Evolutionary conservation across 1,284 basidiomycete species (phyloP).

Genomic region (Ceratobasidium sp.): DNA sequence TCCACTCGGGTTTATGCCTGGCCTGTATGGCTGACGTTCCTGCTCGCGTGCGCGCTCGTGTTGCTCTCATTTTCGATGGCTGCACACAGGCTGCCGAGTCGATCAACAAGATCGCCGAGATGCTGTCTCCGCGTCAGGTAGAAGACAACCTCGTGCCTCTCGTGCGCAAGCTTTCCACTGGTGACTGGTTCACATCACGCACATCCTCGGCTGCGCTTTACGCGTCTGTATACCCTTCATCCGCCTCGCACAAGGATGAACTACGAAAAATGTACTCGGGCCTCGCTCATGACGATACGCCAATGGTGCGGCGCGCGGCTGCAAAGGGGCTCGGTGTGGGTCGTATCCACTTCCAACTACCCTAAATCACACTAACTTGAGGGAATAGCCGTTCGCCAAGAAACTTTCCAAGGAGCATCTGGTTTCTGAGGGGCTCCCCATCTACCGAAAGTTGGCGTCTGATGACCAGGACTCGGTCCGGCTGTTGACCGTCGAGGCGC

Average conservation of each 20-base stretch:
- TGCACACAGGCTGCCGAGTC: conserved; percentile 87
- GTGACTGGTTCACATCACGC: conserved; percentile 99
- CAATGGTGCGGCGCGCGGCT: conserved; percentile 97
- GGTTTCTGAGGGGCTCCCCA: conserved; percentile 87
- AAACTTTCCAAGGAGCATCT: conserved; percentile 82
- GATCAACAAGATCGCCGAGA: conserved; percentile 88
- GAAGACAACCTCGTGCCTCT: conserved; percentile 95
- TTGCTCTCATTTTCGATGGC: not conserved
- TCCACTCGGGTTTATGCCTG: not conserved
- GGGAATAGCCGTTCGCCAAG: conserved; percentile 75
- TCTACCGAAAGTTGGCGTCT: conserved; percentile 93
- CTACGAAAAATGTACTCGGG: conserved; percentile 86
- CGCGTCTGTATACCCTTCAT: conserved; percentile 89
- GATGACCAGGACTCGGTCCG: conserved; percentile 99
- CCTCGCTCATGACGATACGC: conserved; percentile 94
- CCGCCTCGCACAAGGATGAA: conserved; percentile 83
- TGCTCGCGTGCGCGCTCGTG: conserved; percentile 21
- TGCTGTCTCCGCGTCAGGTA: conserved; percentile 83
- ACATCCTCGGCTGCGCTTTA: conserved; percentile 96
- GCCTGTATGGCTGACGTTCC: not conserved
- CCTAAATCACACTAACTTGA: conserved; percentile 1
- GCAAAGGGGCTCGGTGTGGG: conserved; percentile 95
- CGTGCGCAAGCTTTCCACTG: conserved; percentile 86
- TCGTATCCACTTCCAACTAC: conserved; percentile 49
- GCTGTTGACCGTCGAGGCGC: conserved; percentile 93